These are phyloP conservation scores for Saccharum spontaneum DNA, from an alignment of 176 grass and related monocot species.

Conservation along the genomic window DNA sequence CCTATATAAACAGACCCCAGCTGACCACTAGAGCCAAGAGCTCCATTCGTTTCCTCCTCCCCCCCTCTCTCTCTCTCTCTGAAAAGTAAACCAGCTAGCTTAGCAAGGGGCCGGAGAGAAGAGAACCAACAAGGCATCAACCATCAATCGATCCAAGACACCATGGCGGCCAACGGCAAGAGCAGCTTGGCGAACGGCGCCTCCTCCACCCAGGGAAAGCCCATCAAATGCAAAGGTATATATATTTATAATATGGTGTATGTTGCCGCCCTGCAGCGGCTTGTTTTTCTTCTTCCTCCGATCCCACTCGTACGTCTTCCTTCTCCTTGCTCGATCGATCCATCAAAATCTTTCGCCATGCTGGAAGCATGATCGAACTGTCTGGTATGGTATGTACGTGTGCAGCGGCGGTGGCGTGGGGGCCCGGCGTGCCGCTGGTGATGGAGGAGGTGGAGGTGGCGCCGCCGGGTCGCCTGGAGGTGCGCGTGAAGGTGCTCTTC, in stretches of 20 bases:
- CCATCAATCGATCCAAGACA: neutral
- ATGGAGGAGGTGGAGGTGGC: conserved; percentile 78
- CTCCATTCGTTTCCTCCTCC: too few species aligned
- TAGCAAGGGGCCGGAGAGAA: neutral
- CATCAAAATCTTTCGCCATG: too few species aligned
- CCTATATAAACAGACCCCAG: too few species aligned
- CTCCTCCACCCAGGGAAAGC: conserved; percentile 38
- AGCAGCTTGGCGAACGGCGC: conserved; percentile 24
- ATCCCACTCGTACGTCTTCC: neutral
- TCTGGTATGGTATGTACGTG: neutral
- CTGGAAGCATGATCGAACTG: neutral
- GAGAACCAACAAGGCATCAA: neutral
- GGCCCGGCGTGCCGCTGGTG: conserved; percentile 63
- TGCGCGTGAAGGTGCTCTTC: conserved; percentile 77
- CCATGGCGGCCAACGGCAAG: conserved; percentile 19
- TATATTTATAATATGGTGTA: too few species aligned
- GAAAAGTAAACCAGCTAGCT: too few species aligned
- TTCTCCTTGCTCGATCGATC: neutral
- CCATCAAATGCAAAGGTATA: conserved; percentile 84
- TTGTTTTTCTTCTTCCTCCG: neutral
- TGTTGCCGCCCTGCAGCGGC: neutral
- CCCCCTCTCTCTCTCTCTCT: neutral
- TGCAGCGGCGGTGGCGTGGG: conserved; percentile 82
- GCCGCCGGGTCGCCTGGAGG: conserved; percentile 70
- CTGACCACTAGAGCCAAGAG: neutral